Conservation (phyloP, 2,329 filamentous ascomycete genomes). For the Gyromitra esculenta region DNA sequence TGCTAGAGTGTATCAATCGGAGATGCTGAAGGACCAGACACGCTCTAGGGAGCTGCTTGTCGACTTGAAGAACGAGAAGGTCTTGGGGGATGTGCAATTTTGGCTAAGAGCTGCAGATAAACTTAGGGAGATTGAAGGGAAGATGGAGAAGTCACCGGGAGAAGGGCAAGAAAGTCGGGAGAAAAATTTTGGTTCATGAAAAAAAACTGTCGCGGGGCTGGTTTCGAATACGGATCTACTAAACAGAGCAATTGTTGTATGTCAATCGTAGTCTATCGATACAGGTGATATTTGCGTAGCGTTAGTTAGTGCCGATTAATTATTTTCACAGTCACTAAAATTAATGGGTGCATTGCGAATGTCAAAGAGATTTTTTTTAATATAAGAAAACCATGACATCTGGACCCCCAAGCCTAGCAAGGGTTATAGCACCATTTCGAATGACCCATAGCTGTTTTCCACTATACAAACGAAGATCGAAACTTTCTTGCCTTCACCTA, state of each 20-base stretch:
- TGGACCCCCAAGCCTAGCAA: not conserved
- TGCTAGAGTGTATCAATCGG: not conserved
- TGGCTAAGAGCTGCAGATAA: slow-evolving; percentile 20
- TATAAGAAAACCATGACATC: too few species aligned
- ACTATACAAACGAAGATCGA: slow-evolving; percentile 3
- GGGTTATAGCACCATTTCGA: not conserved
- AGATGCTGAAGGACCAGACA: slow-evolving; percentile 26
- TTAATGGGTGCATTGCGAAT: not conserved
- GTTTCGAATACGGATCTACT: not conserved
- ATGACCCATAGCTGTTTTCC: not conserved
- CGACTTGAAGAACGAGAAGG: not conserved
- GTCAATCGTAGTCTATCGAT: slow-evolving; percentile 6
- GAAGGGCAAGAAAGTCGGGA: not conserved
- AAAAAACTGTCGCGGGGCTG: not conserved
- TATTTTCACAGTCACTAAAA: not conserved
- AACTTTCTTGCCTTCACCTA: not conserved
- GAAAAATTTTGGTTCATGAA: not conserved
- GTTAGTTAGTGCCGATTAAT: not conserved
- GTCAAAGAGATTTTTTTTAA: slow-evolving; percentile 1
- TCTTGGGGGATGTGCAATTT: slow-evolving; percentile 31
- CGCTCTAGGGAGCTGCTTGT: slow-evolving; percentile 17
- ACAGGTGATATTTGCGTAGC: not conserved
- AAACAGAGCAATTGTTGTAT: slow-evolving; percentile 1
- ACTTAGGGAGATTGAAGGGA: slow-evolving; percentile 18
- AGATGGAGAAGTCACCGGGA: not conserved